A percentile compares a stretch with the other conserved stretches of the same genome.
These are phyloP conservation scores for Umbelopsis sp. DNA, from an alignment of 371 early-diverging fungal species.

Conservation along the genomic window DNA sequence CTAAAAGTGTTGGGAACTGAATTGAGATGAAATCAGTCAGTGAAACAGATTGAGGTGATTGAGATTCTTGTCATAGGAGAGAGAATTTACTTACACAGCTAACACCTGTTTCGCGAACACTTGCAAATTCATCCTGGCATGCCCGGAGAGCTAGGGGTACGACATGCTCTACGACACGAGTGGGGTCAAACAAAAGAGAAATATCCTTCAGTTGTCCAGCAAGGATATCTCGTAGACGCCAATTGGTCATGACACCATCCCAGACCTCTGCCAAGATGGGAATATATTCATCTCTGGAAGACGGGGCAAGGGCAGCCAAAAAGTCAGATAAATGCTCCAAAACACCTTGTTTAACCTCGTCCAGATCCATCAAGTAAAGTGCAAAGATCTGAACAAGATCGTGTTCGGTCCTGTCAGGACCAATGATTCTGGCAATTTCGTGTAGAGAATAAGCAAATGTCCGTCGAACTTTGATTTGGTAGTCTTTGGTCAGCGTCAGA, in stretches of 20 bases:
- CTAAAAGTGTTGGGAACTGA: slow-evolving; percentile 35
- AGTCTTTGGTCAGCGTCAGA: slow-evolving; percentile 39
- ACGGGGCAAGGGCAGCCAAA: slow-evolving; percentile 39
- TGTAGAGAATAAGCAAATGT: slow-evolving; percentile 57
- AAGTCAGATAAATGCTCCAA: slow-evolving; percentile 54
- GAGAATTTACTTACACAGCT: slow-evolving; percentile 36
- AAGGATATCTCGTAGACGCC: slow-evolving; percentile 51
- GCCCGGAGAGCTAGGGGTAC: slow-evolving; percentile 48
- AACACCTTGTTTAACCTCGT: slow-evolving; percentile 55
- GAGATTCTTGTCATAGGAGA: background rate
- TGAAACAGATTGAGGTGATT: background rate
- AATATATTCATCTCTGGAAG: slow-evolving; percentile 44
- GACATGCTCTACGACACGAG: slow-evolving; percentile 40
- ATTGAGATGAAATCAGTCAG: background rate
- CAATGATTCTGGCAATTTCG: slow-evolving; percentile 53
- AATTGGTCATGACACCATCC: slow-evolving; percentile 50
- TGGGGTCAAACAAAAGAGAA: slow-evolving; percentile 40
- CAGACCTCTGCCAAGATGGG: slow-evolving; percentile 48
- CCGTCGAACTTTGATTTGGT: slow-evolving; percentile 48
- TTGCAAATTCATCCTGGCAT: slow-evolving; percentile 51
- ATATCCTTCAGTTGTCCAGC: slow-evolving; percentile 42
- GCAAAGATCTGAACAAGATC: slow-evolving; percentile 57
- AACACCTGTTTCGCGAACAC: slow-evolving; percentile 52
- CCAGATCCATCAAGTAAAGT: slow-evolving; percentile 52
- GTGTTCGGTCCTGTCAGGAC: slow-evolving; percentile 53